Conservation (phyloP, 257 asterid genomes). For the Apocynum venetum region DNA sequence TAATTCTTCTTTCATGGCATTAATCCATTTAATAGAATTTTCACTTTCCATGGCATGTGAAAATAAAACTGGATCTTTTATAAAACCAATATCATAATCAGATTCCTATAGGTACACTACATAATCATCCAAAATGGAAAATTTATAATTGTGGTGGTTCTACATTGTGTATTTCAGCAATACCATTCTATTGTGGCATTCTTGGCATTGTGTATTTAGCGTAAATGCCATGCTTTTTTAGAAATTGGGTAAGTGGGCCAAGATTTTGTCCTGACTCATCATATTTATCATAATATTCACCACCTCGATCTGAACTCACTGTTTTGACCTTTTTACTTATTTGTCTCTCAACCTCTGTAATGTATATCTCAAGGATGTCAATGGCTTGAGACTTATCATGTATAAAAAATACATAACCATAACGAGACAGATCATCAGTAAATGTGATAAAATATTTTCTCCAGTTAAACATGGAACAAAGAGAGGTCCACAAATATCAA, state of each 20-base stretch:
- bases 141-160: background rate
- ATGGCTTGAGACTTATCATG: background rate
- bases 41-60: background rate
- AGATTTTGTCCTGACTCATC: background rate
- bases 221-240: background rate
- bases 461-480: background rate
- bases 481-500: background rate
- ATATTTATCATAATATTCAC: slow-evolving; percentile 3
- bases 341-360: background rate
- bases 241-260: background rate
- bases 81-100: background rate
- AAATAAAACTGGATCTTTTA: background rate
- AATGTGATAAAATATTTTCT: background rate
- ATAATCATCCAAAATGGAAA: background rate
- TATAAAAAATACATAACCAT: background rate
- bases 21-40: background rate
- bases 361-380: background rate
- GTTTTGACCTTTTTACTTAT: background rate
- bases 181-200: background rate
- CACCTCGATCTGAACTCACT: background rate
- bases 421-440: background rate
- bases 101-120: no score
- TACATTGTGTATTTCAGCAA: background rate
- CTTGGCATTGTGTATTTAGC: background rate
- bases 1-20: background rate